Conservation (phyloP, 352 stramenopile species). For the Stephanocyclus meneghinianus region DNA sequence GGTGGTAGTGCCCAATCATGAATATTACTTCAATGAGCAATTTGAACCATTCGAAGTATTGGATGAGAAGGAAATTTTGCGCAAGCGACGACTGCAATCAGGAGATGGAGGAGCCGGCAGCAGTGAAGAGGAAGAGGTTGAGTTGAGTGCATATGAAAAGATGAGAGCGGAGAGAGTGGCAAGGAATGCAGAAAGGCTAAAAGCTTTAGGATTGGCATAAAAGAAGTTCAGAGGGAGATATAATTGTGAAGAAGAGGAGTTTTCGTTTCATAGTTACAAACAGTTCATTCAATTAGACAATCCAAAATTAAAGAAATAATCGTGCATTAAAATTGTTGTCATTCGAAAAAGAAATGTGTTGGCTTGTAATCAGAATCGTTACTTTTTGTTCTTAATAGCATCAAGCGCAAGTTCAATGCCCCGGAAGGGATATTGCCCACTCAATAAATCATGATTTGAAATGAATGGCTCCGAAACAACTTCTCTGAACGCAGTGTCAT, state of each 20-base stretch:
- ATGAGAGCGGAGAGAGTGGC: conserved; percentile 71
- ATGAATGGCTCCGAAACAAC: conserved; percentile 15
- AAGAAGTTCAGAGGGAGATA: not conserved
- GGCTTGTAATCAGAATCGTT: too few species aligned
- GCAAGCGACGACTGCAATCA: conserved; percentile 47
- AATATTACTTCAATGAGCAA: conserved; percentile 60
- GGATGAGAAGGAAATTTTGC: conserved; percentile 67
- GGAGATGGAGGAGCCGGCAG: conserved; percentile 34
- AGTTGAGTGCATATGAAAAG: conserved; percentile 82
- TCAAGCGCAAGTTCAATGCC: conserved; percentile 9
- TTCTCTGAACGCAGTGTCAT: conserved; percentile 10
- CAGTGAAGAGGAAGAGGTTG: conserved; percentile 72
- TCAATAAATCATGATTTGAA: conserved; percentile 19
- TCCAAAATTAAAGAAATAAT: too few species aligned
- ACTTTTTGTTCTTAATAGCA: not conserved
- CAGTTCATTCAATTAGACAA: too few species aligned
- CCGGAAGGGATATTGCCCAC: conserved; percentile 13
- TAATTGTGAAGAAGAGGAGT: not conserved
- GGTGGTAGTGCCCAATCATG: conserved; percentile 59
- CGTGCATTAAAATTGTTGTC: too few species aligned
- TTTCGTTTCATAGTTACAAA: too few species aligned
- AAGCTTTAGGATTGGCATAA: conserved; percentile 73
- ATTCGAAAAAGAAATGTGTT: too few species aligned
- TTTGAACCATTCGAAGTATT: conserved; percentile 65
- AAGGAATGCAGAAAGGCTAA: conserved; percentile 77